Evolutionary conservation across 1,284 basidiomycete species (phyloP).

Genomic region (Ustilago hordei): DNA sequence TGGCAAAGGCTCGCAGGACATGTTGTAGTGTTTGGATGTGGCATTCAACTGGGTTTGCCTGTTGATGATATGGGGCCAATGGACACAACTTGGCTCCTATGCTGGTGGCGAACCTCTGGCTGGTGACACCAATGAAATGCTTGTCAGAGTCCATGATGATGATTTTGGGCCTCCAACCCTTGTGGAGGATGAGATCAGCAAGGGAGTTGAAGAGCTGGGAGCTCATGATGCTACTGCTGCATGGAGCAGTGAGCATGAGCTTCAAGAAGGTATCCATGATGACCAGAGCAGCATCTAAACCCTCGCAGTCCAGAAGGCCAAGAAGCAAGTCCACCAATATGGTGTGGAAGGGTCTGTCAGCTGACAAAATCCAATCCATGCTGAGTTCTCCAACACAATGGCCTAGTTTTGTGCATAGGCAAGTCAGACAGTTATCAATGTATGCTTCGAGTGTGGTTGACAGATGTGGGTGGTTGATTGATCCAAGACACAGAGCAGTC

Average conservation of each 20-base stretch:
- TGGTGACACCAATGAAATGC: background rate
- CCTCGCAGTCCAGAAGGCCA: background rate
- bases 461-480: no score
- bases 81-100: background rate
- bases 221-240: background rate
- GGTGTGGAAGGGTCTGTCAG: background rate
- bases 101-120: background rate
- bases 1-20: background rate
- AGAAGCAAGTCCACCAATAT: background rate
- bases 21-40: background rate
- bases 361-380: background rate
- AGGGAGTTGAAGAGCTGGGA: background rate
- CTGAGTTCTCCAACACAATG: background rate
- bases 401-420: background rate
- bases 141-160: background rate
- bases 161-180: background rate
- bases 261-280: background rate
- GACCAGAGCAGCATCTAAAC: background rate
- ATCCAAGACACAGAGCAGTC: no score
- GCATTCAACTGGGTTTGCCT: conserved; percentile 3
- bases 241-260: background rate
- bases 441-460: background rate
- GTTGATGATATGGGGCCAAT: conserved; percentile 1
- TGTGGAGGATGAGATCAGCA: background rate
- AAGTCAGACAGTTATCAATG: conserved; percentile 2